Conservation (phyloP, 805 yeast species). For the Ogataea pignaliae region DNA sequence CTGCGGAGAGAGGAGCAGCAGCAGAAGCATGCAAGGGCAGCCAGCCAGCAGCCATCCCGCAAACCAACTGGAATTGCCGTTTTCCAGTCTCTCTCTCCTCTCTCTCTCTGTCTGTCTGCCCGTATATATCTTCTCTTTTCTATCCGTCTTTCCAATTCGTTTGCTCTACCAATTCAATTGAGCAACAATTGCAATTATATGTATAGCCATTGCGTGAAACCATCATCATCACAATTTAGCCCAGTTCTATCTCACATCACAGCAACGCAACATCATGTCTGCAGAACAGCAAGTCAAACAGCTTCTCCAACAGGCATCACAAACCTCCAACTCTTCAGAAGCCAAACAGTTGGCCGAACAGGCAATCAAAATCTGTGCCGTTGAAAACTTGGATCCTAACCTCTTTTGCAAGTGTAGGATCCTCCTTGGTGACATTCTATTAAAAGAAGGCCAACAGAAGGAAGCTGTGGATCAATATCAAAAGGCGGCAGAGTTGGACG, state of each 20-base stretch:
- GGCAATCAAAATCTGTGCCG: slow-evolving; percentile 19
- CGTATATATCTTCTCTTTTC: background rate
- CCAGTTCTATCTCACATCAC: background rate
- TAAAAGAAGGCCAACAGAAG: slow-evolving; percentile 19
- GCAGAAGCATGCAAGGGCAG: too few species aligned
- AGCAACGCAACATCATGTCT: slow-evolving; percentile 8
- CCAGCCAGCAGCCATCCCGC: too few species aligned
- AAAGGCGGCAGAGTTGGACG: slow-evolving; percentile 29
- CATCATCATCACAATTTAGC: too few species aligned
- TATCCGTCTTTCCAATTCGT: background rate
- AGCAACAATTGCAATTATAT: too few species aligned
- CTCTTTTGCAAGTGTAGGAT: slow-evolving; percentile 23
- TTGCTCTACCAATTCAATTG: too few species aligned
- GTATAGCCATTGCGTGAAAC: too few species aligned
- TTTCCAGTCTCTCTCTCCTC: background rate
- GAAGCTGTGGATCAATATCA: slow-evolving; percentile 26
- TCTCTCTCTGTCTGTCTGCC: too few species aligned
- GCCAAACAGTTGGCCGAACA: slow-evolving; percentile 15
- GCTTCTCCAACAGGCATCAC: slow-evolving; percentile 17
- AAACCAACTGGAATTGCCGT: background rate
- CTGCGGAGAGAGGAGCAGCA: background rate
- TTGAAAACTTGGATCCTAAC: slow-evolving; percentile 23
- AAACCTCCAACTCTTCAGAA: slow-evolving; percentile 7
- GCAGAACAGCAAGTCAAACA: slow-evolving; percentile 17
- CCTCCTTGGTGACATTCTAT: slow-evolving; percentile 24